phyloP scores from a whole-genome alignment of 441 rosid genomes.

The Mallotus japonicus region DNA sequence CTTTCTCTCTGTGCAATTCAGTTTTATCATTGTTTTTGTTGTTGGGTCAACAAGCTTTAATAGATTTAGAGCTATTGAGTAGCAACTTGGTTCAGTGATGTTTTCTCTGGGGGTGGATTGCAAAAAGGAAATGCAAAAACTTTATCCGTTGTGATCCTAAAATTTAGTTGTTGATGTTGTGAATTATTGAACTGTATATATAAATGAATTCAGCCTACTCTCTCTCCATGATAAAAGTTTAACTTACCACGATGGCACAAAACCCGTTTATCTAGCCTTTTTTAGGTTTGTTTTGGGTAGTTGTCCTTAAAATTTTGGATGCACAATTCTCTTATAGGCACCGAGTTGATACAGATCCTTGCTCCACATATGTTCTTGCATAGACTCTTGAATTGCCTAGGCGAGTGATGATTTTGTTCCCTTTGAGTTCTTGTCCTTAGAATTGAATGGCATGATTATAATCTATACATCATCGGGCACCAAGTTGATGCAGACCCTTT shows the following conservation, averaged over 20 bases:
- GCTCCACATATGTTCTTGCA: no score
- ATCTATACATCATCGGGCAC: not conserved
- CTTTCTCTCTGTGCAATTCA: constrained; percentile 11
- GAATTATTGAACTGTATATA: not conserved
- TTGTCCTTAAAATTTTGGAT: not conserved
- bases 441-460: not conserved
- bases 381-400: no score
- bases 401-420: not conserved
- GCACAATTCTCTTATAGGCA: no score
- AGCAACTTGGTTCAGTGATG: not conserved
- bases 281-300: not conserved
- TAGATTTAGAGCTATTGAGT: not conserved
- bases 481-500: not conserved
- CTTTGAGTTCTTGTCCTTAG: not conserved
- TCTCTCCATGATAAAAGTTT: not conserved
- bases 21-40: not conserved
- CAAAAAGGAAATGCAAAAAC: not conserved
- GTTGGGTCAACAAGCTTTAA: not conserved
- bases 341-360: no score
- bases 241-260: not conserved
- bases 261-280: not conserved
- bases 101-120: not conserved
- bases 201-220: not conserved
- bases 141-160: not conserved
- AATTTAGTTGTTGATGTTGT: not conserved